phyloP scores from a whole-genome alignment of 148 eudicot species.

The Arbutus unedo region DNA sequence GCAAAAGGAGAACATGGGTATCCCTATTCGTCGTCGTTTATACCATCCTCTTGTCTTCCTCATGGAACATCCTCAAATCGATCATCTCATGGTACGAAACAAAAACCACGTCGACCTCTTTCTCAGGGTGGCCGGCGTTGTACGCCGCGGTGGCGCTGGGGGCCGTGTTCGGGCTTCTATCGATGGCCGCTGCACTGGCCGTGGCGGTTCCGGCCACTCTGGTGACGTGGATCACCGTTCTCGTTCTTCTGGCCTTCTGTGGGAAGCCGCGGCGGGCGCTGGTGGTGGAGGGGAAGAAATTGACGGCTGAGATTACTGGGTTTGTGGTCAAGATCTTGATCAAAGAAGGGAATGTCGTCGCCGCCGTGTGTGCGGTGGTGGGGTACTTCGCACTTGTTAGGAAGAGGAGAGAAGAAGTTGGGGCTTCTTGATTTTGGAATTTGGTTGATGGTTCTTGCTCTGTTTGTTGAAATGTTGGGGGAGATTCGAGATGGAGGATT shows the following conservation, averaged over 20 bases:
- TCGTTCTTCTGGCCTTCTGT: slow-evolving; percentile 44
- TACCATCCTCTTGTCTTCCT: slow-evolving; percentile 32
- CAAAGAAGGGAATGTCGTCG: slow-evolving; percentile 13
- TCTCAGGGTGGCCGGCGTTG: slow-evolving; percentile 44
- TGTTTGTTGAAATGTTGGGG: not conserved
- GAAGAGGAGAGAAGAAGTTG: not conserved
- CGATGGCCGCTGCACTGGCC: slow-evolving; percentile 74
- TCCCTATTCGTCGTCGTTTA: slow-evolving; percentile 36
- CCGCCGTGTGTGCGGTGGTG: slow-evolving; percentile 12
- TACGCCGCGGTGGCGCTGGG: slow-evolving; percentile 72
- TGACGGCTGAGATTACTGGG: slow-evolving; percentile 53
- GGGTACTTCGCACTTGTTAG: slow-evolving; percentile 1
- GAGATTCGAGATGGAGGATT: not conserved
- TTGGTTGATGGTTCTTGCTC: not conserved
- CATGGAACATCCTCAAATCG: slow-evolving; percentile 47
- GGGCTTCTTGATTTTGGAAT: slow-evolving; percentile 9
- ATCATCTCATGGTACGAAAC: slow-evolving; percentile 44
- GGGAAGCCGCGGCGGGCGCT: slow-evolving; percentile 36
- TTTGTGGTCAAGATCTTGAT: slow-evolving; percentile 35
- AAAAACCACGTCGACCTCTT: not conserved
- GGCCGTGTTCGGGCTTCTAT: slow-evolving; percentile 56
- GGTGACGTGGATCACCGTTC: slow-evolving; percentile 57
- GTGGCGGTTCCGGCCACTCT: slow-evolving; percentile 73
- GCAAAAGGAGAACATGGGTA: slow-evolving; percentile 56
- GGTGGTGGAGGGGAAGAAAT: slow-evolving; percentile 48